A percentile compares a stretch with the other conserved stretches of the same genome.
Conservation (phyloP, 2,329 filamentous ascomycete species). For the Sodiomyces alkalinus region DNA sequence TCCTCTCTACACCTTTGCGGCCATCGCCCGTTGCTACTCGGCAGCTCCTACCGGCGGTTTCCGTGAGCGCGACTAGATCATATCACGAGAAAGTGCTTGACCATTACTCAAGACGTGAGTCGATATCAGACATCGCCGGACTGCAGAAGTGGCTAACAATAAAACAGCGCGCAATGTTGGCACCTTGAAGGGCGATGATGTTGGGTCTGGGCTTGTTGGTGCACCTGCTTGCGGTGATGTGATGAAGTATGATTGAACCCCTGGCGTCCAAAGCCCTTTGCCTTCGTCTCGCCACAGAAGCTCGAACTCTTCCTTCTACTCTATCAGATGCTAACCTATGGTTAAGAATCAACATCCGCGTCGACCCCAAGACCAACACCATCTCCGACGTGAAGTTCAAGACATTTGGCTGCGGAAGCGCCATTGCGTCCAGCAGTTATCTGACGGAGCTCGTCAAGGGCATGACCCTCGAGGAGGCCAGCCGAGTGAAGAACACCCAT, state of each 20-base stretch:
- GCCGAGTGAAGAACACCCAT: constrained; percentile 88
- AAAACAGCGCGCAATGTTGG: constrained; percentile 41
- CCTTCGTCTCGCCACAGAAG: not conserved
- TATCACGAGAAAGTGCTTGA: constrained; percentile 54
- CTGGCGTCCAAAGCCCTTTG: not conserved
- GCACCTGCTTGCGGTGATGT: constrained; percentile 82
- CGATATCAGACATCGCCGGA: constrained; percentile 20
- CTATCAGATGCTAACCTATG: constrained; percentile 1
- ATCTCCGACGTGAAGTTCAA: constrained; percentile 97
- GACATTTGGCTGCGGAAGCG: constrained; percentile 88
- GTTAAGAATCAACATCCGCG: constrained; percentile 57
- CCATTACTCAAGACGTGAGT: constrained; percentile 69
- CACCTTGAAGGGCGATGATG: constrained; percentile 64
- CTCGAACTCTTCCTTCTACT: not conserved
- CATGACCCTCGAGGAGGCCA: constrained; percentile 91
- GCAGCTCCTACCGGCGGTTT: constrained; percentile 23
- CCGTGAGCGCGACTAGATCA: constrained; percentile 25
- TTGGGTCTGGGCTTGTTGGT: constrained; percentile 83
- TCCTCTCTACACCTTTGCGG: constrained; percentile 22
- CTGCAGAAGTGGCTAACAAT: constrained; percentile 20
- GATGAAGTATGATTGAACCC: constrained; percentile 44
- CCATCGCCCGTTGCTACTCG: constrained; percentile 22
- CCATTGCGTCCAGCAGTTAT: constrained; percentile 90
- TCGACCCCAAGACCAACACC: constrained; percentile 74
- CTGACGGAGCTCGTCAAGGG: constrained; percentile 91